Base-by-base conservation (phyloP, 2,329 filamentous ascomycete genomes). In the Madurella fahalii region DNA sequence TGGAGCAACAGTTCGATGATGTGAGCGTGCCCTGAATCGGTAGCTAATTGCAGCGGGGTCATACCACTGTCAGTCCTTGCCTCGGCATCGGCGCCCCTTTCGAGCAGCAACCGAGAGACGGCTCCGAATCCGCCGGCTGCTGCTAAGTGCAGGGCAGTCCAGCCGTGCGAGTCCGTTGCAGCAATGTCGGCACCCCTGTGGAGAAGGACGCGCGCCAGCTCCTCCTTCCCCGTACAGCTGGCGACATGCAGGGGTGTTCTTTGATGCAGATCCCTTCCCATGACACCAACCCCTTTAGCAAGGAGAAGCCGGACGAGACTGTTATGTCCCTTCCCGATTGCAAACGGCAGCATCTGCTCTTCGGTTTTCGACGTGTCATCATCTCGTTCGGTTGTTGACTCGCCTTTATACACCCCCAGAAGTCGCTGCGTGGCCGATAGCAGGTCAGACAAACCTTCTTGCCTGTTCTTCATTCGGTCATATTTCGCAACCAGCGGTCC, bases 221-320 rank as follows among this genome's bases (percentile, higher is more conserved):
- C 31, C 20, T 43, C 39, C 1, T 40, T 4, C 11, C 40, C 32
- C 4, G 15, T 15, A 3, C 2, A 18, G n/a, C 32, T 32, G 17
- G 53, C 49, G 11, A 18, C 13, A 11, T 37, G 32, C 7, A 55
- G 43, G 4, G 53, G 4, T 5, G 47, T 47, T 30, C 4, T 31
- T 4, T 40, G 20, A 11, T 11, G 3, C 2, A 34, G 11, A 16
- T 45, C 40, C 16, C n/a, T 7, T 5, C n/a, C 40, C 5, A 16
- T 25, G 16, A 48, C 9, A 1, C 12, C 9, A 18, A 31, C 12
- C 5, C 43, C 48, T 17, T 9, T 46, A 18, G 12, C 25, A 13
- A 55, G 45, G 31, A 55, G 40, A 25, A 34, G 40, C 9, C 40
- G 48, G 15, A 32, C 16, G 5, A 52, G 9, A n/a, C 40, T 44